A percentile compares a stretch with the other conserved stretches of the same genome.
Conservation (phyloP, 306 rosid species). For the Cicer judaicum region DNA sequence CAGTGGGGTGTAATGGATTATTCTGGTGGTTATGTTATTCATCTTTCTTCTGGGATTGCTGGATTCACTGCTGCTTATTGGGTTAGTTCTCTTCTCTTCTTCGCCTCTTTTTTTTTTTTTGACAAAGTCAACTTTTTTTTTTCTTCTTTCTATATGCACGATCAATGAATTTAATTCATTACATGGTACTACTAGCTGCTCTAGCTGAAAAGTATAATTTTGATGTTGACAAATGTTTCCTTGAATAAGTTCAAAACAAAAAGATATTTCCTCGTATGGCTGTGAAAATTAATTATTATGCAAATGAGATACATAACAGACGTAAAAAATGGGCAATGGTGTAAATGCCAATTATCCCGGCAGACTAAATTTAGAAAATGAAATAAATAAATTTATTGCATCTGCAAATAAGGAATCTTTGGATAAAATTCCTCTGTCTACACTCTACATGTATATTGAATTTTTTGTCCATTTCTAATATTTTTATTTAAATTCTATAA, state of each 20-base stretch:
- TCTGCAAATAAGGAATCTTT: slow-evolving; percentile 7
- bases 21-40: slow-evolving; percentile 74
- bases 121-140: neutral
- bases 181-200: no score
- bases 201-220: no score
- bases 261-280: no score
- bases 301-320: no score
- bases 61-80: slow-evolving; percentile 69
- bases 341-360: no score
- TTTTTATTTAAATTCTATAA: neutral
- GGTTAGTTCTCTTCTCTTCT: slow-evolving; percentile 40
- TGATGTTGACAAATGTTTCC: no score
- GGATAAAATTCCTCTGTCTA: neutral
- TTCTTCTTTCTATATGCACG: no score
- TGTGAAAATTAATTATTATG: no score
- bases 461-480: neutral
- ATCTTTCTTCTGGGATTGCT: slow-evolving; percentile 65
- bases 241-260: no score
- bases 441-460: neutral
- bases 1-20: slow-evolving; percentile 76
- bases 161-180: no score
- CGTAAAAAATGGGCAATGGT: no score
- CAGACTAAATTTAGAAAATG: neutral
- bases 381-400: neutral
- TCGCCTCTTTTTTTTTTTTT: no score